Conservation (phyloP, 805 yeast species). For the Metschnikowia colocasiae region DNA sequence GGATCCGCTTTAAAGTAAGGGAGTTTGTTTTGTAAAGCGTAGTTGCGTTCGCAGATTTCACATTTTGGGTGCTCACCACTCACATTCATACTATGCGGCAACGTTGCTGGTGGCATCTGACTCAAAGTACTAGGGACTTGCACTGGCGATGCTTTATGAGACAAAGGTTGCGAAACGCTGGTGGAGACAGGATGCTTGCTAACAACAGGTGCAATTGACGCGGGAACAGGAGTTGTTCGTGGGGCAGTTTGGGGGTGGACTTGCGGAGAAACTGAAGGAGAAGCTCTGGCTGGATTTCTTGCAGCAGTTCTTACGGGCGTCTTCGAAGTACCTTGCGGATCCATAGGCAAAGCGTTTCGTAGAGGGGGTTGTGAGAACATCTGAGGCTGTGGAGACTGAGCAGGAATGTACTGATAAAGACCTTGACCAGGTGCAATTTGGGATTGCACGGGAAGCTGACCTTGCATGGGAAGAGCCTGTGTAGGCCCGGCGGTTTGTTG, state of each 20-base stretch:
- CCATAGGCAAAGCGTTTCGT: background rate
- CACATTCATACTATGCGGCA: background rate
- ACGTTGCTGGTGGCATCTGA: background rate
- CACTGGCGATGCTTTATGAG: background rate
- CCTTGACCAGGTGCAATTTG: background rate
- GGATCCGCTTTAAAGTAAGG: conserved; percentile 3
- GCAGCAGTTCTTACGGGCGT: background rate
- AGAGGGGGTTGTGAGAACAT: too few species aligned
- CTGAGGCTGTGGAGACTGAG: background rate
- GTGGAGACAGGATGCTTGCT: background rate
- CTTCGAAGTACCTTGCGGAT: background rate
- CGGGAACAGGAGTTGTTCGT: background rate
- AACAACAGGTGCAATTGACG: background rate
- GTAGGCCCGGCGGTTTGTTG: background rate
- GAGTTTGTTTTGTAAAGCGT: conserved; percentile 1
- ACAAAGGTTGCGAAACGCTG: background rate
- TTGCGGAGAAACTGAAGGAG: background rate
- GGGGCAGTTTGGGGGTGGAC: background rate
- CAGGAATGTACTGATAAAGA: background rate
- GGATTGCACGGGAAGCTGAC: background rate
- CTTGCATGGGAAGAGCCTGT: background rate
- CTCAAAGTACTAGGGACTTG: background rate
- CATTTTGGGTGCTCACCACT: conserved; percentile 1
- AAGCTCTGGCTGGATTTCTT: background rate
- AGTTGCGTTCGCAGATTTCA: conserved; percentile 6